Percentiles rank a stretch among this genome's conserved stretches.
Conservation (phyloP, 176 grass and related monocot species). For the Ananas comosus region DNA sequence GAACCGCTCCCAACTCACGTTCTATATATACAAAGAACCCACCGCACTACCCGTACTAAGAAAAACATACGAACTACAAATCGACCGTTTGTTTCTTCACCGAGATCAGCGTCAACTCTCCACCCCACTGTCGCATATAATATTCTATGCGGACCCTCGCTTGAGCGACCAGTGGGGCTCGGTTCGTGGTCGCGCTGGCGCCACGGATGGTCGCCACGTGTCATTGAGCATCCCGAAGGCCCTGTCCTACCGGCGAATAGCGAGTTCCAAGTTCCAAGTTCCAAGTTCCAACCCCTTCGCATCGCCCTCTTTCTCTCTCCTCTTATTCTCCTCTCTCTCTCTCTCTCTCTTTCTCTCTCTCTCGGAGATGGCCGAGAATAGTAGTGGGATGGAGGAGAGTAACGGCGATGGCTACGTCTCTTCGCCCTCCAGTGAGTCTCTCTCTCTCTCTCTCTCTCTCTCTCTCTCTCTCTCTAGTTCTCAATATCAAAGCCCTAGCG, state of each 20-base stretch:
- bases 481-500: neutral
- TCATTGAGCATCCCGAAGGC: neutral
- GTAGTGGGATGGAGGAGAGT: slow-evolving; percentile 16
- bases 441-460: neutral
- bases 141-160: too few species aligned
- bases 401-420: slow-evolving; percentile 7
- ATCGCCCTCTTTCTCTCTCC: neutral
- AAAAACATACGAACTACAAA: too few species aligned
- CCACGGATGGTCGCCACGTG: neutral
- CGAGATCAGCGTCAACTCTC: too few species aligned
- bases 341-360: neutral
- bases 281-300: neutral
- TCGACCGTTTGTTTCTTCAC: too few species aligned
- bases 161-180: too few species aligned
- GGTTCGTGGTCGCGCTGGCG: neutral
- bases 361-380: slow-evolving; percentile 25
- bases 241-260: neutral
- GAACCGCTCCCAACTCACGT: too few species aligned
- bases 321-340: neutral
- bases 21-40: too few species aligned
- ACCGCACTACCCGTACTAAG: too few species aligned
- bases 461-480: neutral
- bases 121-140: too few species aligned
- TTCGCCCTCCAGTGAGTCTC: slow-evolving; percentile 32
- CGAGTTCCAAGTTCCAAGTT: neutral